Evolutionary conservation across 331 rosid species (phyloP), one percentile per base, ranked within the genome.

Genomic region (Arachis monticola): DNA sequence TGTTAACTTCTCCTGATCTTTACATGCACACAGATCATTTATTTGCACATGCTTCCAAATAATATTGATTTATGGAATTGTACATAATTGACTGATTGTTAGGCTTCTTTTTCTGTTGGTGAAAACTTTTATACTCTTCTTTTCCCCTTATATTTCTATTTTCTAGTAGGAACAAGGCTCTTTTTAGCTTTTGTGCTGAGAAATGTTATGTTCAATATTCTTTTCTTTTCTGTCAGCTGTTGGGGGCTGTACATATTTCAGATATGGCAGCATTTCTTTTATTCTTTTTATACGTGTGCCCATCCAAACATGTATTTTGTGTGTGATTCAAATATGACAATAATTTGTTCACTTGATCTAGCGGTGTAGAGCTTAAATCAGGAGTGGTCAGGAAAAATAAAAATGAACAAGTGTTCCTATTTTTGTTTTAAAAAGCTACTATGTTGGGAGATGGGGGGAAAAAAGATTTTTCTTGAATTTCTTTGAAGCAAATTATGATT

Each of bases 1-100:
- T 69, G 69, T 55, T 44, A 46, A 70, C 47, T 69, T 60, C 32
- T 69, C 40, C 56, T 55, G 64, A 53, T 55, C 51, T 77, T 55
- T 17, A 56, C 48, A 74, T 80, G 45, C 70, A 35, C 68, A 42
- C 30, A 35, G 72, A 64, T 17, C 35, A 50, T 67, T 62, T 38
- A 52, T 72, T 76, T 81, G 50, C 45, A 14, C 2, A 76, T 70
- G 65, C 66, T 48, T 44, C 40, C 10, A 59, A 41, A 53, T 52
- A 60, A 70, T 30, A 46, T 17, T 45, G 46, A 58, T 60, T 60
- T 31, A 22, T 59, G 57, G 61, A 10, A 46, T 32, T 32, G 50
- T 38, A 75, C 47, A 69, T 52, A 13, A 14, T 40, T 32, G 55
- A 30, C 35, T 50, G 64, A 59, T 69, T 58, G 51, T 51, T 31